Percentiles rank a stretch among this genome's conserved stretches.
Evolutionary conservation across 352 stramenopile genomes (phyloP).

Genomic region (Globisporangium rhizosaccharum): DNA sequence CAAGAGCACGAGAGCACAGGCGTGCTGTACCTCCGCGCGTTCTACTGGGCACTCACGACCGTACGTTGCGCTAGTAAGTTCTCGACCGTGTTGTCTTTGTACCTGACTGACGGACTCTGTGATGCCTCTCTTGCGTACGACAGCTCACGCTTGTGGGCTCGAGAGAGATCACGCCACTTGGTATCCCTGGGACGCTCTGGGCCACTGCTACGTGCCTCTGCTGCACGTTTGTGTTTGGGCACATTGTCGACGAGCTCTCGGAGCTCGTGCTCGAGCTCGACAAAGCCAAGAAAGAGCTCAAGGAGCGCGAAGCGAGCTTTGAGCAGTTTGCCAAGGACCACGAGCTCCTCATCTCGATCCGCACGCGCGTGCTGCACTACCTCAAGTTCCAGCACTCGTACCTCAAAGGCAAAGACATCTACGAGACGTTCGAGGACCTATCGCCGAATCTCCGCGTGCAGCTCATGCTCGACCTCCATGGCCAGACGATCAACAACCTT

Average conservation of each 20-base stretch:
- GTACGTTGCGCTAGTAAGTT: slow-evolving; percentile 12
- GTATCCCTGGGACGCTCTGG: slow-evolving; percentile 57
- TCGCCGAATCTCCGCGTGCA: slow-evolving; percentile 59
- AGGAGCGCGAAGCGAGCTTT: slow-evolving; percentile 57
- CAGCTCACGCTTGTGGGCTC: slow-evolving; percentile 67
- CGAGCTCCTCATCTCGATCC: slow-evolving; percentile 44
- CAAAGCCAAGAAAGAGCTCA: slow-evolving; percentile 66
- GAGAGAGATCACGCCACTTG: slow-evolving; percentile 58
- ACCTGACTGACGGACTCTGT: neutral
- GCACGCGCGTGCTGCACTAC: slow-evolving; percentile 56
- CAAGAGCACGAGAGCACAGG: slow-evolving; percentile 42
- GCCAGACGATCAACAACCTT: slow-evolving; percentile 39
- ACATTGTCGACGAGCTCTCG: slow-evolving; percentile 73
- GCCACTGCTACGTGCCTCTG: slow-evolving; percentile 58
- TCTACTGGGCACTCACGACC: slow-evolving; percentile 77
- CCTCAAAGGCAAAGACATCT: slow-evolving; percentile 63
- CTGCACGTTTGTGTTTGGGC: slow-evolving; percentile 72
- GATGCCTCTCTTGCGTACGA: slow-evolving; percentile 3
- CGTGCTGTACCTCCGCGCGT: slow-evolving; percentile 61
- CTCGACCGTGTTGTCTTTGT: neutral
- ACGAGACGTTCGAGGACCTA: slow-evolving; percentile 67
- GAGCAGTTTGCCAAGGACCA: slow-evolving; percentile 70
- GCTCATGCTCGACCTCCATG: slow-evolving; percentile 73
- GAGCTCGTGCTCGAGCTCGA: slow-evolving; percentile 76
- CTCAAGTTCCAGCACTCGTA: slow-evolving; percentile 68